These are phyloP conservation scores for Lactarius vividus DNA, from an alignment of 768 basidiomycete species.

Conservation along the genomic window DNA sequence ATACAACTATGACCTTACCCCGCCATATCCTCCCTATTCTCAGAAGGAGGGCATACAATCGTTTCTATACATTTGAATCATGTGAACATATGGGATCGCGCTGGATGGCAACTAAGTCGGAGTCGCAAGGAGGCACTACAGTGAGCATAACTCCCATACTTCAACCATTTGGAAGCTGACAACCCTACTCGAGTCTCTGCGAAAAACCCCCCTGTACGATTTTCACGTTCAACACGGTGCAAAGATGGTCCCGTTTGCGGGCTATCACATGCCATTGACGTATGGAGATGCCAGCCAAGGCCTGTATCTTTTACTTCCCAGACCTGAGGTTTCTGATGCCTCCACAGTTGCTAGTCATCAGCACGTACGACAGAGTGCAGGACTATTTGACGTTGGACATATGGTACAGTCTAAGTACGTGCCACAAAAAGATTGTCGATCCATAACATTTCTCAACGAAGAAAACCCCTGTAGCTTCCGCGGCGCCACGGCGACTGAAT, in stretches of 20 bases:
- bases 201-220: constrained; percentile 78
- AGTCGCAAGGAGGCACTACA: not conserved
- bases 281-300: constrained; percentile 85
- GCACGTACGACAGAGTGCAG: constrained; percentile 77
- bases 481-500: constrained; percentile 71
- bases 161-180: not conserved
- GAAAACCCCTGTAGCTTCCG: constrained; percentile 57
- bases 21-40: constrained; percentile 1
- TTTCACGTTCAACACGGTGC: constrained; percentile 81
- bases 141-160: not conserved
- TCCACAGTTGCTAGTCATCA: constrained; percentile 80
- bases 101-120: constrained; percentile 8
- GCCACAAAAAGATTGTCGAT: not conserved
- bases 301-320: constrained; percentile 34
- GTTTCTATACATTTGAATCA: not conserved
- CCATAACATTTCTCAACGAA: not conserved
- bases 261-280: constrained; percentile 89
- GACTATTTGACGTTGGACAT: constrained; percentile 96
- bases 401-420: constrained; percentile 92
- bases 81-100: not conserved
- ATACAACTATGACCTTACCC: constrained; percentile 2
- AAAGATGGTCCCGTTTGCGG: constrained; percentile 97
- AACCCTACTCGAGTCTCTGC: constrained; percentile 32
- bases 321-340: constrained; percentile 3
- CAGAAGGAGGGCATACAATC: not conserved